A percentile compares a stretch with the other conserved stretches of the same genome.
phyloP scores from a whole-genome alignment of 2,329 filamentous ascomycete genomes.

The Phialocephala sp. region DNA sequence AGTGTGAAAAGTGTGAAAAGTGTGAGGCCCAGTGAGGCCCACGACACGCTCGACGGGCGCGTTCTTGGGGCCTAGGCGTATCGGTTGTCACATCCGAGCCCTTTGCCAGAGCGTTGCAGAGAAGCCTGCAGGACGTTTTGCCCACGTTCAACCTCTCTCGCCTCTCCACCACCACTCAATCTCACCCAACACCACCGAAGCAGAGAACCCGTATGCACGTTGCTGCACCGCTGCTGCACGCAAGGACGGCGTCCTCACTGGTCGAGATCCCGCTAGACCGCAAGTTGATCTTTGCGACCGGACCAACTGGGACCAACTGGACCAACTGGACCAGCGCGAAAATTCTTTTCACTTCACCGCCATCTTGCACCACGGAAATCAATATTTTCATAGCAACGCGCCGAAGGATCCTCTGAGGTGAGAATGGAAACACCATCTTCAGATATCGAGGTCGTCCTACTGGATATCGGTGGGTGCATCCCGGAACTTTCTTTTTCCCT shows the following conservation, averaged over 20 bases:
- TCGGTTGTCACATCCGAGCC: conserved; percentile 8
- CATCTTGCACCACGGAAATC: conserved; percentile 14
- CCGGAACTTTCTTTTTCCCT: conserved; percentile 2
- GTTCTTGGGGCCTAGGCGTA: not conserved
- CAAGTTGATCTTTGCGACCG: conserved; percentile 33
- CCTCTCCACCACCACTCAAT: too few relatives aligned
- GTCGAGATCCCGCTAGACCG: conserved; percentile 33
- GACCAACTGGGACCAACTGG: conserved; percentile 19
- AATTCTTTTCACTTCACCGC: conserved; percentile 32
- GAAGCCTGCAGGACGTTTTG: conserved; percentile 15
- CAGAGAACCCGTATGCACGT: not conserved
- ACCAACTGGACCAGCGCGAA: conserved; percentile 14
- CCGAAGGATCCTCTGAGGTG: conserved; percentile 2
- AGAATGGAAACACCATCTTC: conserved; percentile 7
- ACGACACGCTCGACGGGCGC: not conserved
- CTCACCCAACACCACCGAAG: not conserved
- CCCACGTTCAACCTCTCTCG: too few relatives aligned
- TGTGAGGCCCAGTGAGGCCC: not conserved
- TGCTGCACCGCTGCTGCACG: conserved; percentile 17
- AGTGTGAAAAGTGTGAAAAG: not conserved
- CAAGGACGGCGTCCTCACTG: conserved; percentile 18
- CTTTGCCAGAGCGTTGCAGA: conserved; percentile 1
- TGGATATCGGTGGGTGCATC: conserved; percentile 44
- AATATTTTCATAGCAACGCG: not conserved
- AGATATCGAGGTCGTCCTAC: conserved; percentile 35